Evolutionary conservation across 495 filamentous ascomycete genomes (phyloP), one percentile per base, ranked within the genome.

Genomic region (Penicillium robsamsonii): DNA sequence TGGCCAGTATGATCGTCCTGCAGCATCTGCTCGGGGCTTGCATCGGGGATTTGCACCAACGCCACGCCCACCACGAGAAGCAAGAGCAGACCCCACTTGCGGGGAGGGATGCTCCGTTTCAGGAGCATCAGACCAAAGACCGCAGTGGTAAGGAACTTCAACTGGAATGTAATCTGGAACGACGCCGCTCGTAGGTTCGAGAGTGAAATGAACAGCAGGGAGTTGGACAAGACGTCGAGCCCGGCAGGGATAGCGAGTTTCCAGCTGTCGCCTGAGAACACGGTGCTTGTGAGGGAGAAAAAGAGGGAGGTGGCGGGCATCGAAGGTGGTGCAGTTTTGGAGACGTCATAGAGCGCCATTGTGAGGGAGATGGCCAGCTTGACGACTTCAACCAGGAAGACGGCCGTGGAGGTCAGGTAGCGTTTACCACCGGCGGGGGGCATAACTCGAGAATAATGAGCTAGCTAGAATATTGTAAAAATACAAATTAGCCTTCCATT

Each of bases 381-480:
- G 59, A 96, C 80, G 47, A 96, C 82, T 73, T 98, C 94, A 66
- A 92, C 96, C 41, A 97, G 75, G 65, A 98, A 89, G 18, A 98
- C 93, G 13, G 94, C 93, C 25, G 94, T 97, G 15, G 92, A 97
- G 27, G 93, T 85, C 58, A 92, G 86, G 72, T 96, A 98, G 67
- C 92, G 86, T 59, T 90, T 90, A 48, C 89, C 88, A 61, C 84
- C 84, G 31, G 84, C 81, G 18, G 84, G 79, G 6, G 90, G 87
- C 94, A 98, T 98, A 42, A 92, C 82, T 60, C 92, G 82, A 12
- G 92, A 96, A 68, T 97, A 97, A 75, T 96, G 93, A 76, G 92
- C 85, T 38, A 97, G 80, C 88, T 90, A 67, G 42, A 12, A 13
- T 5, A 22, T 20, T 33, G 25, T 20, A 31, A 58, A 47, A 56